Conservation (phyloP, 257 asterid genomes). For the Lycium barbarum region DNA sequence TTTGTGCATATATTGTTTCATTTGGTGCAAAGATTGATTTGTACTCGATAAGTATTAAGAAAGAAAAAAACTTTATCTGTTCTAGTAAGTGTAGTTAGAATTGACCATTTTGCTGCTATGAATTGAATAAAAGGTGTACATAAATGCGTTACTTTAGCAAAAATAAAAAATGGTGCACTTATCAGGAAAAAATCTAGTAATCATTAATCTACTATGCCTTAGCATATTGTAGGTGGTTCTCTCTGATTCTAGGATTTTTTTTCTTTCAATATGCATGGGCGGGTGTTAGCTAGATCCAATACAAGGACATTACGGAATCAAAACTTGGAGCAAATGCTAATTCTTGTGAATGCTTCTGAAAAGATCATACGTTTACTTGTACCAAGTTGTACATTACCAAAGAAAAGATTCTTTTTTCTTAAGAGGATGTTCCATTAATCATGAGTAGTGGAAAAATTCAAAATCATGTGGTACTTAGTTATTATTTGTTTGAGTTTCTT, state of each 20-base stretch:
- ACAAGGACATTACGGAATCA: not conserved
- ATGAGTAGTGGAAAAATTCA: not conserved
- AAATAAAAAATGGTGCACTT: no score
- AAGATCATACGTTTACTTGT: conserved; percentile 1
- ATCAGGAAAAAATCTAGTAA: no score
- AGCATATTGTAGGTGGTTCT: not conserved
- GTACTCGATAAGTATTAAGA: no score
- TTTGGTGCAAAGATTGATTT: no score
- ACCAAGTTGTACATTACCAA: not conserved
- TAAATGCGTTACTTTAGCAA: not conserved
- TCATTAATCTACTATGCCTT: not conserved
- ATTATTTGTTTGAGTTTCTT: conserved; percentile 15
- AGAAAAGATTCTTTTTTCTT: not conserved
- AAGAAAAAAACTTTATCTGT: no score
- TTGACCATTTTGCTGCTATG: no score
- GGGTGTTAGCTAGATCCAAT: not conserved
- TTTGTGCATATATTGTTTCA: no score
- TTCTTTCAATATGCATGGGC: not conserved
- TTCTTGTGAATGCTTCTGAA: conserved; percentile 11
- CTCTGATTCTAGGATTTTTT: not conserved
- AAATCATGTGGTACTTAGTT: not conserved
- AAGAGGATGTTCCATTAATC: not conserved
- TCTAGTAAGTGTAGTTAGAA: no score
- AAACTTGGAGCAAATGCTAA: not conserved
- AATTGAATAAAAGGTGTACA: no score